Percentiles rank a stretch among this genome's conserved stretches.
phyloP scores from a whole-genome alignment of 257 asterid species.

The Capsicum baccatum region DNA sequence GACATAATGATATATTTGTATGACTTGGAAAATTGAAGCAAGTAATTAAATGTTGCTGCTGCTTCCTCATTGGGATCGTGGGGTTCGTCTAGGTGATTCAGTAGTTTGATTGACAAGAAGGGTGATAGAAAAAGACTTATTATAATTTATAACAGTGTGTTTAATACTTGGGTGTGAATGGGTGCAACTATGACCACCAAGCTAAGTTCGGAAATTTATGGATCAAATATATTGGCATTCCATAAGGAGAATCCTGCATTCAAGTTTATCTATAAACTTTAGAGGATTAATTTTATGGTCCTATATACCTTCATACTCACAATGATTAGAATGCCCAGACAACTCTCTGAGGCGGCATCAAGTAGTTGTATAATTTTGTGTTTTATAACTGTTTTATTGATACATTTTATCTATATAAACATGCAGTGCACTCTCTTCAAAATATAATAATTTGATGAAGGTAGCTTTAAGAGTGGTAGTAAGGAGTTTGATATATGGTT shows the following conservation, averaged over 20 bases:
- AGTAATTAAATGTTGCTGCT: background rate
- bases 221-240: background rate
- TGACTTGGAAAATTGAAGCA: background rate
- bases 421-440: slow-evolving; percentile 5
- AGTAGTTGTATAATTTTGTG: background rate
- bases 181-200: background rate
- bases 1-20: background rate
- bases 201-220: background rate
- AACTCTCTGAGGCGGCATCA: background rate
- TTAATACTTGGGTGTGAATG: slow-evolving; percentile 8
- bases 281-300: background rate
- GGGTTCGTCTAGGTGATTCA: slow-evolving; percentile 7
- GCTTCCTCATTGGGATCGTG: background rate
- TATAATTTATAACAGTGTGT: background rate
- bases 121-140: background rate
- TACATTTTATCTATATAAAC: background rate
- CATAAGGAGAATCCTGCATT: slow-evolving; percentile 6
- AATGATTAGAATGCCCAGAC: background rate
- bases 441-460: slow-evolving; percentile 6
- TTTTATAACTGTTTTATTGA: background rate
- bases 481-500: background rate
- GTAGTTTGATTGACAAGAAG: background rate
- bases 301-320: slow-evolving; percentile 9
- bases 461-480: background rate
- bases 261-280: background rate